Percentiles rank a stretch among this genome's conserved stretches.
These are phyloP conservation scores for Yamadazyma sp. DNA, from an alignment of 805 yeast species.

Conservation along the genomic window DNA sequence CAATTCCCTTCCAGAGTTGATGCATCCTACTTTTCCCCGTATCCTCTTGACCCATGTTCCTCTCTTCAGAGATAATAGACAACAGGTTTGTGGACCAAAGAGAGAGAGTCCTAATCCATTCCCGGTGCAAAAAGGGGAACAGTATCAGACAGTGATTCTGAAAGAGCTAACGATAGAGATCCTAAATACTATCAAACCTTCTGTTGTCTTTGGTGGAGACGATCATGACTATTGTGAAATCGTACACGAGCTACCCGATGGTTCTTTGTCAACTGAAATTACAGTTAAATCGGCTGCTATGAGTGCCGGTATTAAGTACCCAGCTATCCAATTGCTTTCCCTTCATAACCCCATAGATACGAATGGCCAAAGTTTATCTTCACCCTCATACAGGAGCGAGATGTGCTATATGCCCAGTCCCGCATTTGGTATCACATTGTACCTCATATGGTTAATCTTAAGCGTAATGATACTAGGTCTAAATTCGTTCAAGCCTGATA, in stretches of 20 bases:
- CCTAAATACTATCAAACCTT: slow-evolving; percentile 60
- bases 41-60: slow-evolving; percentile 88
- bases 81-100: slow-evolving; percentile 68
- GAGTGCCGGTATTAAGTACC: slow-evolving; percentile 42
- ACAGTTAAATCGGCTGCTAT: slow-evolving; percentile 41
- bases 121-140: slow-evolving; percentile 73
- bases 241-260: slow-evolving; percentile 42
- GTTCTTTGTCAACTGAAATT: slow-evolving; percentile 26
- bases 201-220: slow-evolving; percentile 81
- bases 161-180: slow-evolving; percentile 57
- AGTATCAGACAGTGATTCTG: slow-evolving; percentile 83
- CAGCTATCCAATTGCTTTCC: slow-evolving; percentile 43
- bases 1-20: slow-evolving; percentile 26
- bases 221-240: slow-evolving; percentile 95
- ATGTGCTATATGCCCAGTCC: slow-evolving; percentile 63
- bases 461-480: slow-evolving; percentile 16
- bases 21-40: slow-evolving; percentile 48
- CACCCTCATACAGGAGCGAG: slow-evolving; percentile 35
- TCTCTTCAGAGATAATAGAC: slow-evolving; percentile 62
- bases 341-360: slow-evolving; percentile 40
- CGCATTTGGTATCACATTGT: slow-evolving; percentile 40
- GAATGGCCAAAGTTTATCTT: slow-evolving; percentile 2
- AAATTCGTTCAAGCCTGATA: slow-evolving; percentile 10
- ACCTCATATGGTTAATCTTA: slow-evolving; percentile 23
- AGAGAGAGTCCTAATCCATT: slow-evolving; percentile 68